phyloP scores from a whole-genome alignment of 208 protist species.

The Trichomonas tenax region DNA sequence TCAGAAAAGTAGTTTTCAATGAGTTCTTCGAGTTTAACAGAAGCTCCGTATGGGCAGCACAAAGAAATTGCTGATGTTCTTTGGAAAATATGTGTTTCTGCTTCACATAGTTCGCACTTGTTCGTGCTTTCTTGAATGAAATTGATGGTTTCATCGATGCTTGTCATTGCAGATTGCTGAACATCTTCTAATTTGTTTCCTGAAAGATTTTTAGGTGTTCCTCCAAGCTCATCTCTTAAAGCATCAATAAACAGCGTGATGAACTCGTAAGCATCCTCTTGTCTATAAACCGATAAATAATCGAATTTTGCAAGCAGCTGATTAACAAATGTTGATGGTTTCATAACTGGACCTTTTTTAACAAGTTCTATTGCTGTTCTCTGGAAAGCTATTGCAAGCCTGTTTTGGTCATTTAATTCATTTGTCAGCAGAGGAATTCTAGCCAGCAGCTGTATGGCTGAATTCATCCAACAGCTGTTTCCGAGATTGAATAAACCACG shows the following conservation, averaged over 20 bases:
- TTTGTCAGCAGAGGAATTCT: background rate
- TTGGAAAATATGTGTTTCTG: background rate
- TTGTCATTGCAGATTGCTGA: background rate
- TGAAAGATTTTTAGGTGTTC: background rate
- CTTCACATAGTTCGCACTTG: background rate
- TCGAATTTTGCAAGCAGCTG: background rate
- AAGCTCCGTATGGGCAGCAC: background rate
- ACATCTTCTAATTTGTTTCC: background rate
- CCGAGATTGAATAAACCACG: background rate
- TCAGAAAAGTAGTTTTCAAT: background rate
- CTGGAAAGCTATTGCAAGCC: background rate
- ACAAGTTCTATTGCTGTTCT: background rate
- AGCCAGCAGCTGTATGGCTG: background rate
- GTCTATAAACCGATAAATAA: background rate
- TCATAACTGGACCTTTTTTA: background rate
- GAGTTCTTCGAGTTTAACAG: background rate
- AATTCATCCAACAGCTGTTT: constrained; percentile 4
- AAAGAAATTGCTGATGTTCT: background rate
- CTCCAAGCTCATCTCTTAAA: background rate
- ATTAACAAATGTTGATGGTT: background rate
- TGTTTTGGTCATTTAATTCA: no score
- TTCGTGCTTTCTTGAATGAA: background rate
- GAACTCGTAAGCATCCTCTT: background rate
- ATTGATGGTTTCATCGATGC: background rate
- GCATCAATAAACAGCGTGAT: background rate